Conservation (phyloP, 495 filamentous ascomycete genomes). For the Filosporella fistucella region DNA sequence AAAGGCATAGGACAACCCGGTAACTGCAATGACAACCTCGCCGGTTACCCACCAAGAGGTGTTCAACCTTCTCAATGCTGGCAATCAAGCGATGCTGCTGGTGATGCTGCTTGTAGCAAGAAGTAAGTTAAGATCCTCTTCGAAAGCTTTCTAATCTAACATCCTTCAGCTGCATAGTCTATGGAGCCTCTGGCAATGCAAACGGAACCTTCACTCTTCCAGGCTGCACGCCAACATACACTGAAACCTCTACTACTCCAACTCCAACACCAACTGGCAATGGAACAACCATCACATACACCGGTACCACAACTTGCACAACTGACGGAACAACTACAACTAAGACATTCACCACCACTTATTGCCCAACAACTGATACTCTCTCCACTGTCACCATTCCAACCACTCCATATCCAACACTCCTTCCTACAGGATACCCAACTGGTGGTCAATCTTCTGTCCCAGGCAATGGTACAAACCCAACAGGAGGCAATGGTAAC, state of each 20-base stretch:
- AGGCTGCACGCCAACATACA: constrained; percentile 8
- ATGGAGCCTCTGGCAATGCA: constrained; percentile 9
- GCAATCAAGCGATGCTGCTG: constrained; percentile 8
- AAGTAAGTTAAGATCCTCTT: constrained; percentile 11
- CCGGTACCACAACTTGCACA: not conserved
- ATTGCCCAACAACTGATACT: constrained; percentile 1
- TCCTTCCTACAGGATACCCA: not conserved
- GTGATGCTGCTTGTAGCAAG: constrained; percentile 25
- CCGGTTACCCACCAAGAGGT: constrained; percentile 17
- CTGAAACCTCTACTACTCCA: constrained; percentile 1
- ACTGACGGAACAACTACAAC: constrained; percentile 6
- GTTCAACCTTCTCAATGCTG: constrained; percentile 20
- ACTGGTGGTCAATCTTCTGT: not conserved
- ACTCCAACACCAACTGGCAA: not conserved
- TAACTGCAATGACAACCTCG: constrained; percentile 26
- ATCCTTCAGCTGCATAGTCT: constrained; percentile 14
- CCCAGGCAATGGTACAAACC: constrained; percentile 6
- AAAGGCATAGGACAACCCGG: constrained; percentile 21
- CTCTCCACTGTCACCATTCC: not conserved
- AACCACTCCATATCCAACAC: not conserved
- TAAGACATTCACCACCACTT: constrained; percentile 7
- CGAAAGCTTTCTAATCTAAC: constrained; percentile 5
- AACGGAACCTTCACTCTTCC: constrained; percentile 11
- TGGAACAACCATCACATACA: constrained; percentile 2
- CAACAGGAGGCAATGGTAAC: not conserved